Percentiles rank a stretch among this genome's conserved stretches.
These are phyloP conservation scores for Asclepias syriaca DNA, from an alignment of 257 asterid species.

Conservation along the genomic window DNA sequence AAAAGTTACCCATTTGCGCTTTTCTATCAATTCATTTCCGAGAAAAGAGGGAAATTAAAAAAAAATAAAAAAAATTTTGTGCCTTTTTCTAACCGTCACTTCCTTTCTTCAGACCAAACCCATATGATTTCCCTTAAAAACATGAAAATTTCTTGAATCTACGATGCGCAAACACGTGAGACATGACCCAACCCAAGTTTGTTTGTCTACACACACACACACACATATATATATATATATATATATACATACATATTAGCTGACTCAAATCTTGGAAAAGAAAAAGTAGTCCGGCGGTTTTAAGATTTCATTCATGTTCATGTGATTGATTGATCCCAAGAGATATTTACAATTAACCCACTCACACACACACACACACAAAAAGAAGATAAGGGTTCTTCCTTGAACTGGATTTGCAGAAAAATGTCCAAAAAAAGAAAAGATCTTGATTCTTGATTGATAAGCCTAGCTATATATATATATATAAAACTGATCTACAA, in stretches of 20 bases:
- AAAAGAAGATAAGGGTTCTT: background rate
- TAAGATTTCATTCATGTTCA: background rate
- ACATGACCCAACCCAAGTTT: constrained; percentile 7
- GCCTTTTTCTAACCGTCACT: constrained; percentile 23
- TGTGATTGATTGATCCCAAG: background rate
- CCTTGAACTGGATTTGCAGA: background rate
- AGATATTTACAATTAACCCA: constrained; percentile 16
- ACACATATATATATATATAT: no score
- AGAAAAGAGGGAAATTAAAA: background rate
- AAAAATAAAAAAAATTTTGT: background rate
- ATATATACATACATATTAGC: background rate
- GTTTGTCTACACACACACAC: background rate
- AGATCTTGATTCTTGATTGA: constrained; percentile 1
- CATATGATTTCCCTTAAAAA: background rate
- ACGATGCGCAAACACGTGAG: background rate
- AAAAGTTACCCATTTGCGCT: background rate
- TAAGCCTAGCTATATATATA: no score
- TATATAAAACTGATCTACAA: constrained; percentile 13
- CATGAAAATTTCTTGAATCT: constrained; percentile 11
- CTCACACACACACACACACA: background rate
- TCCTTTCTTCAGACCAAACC: constrained; percentile 20
- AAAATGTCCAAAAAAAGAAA: background rate
- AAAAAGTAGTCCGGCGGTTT: background rate
- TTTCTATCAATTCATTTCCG: background rate
- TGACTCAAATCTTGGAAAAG: background rate